phyloP scores from a whole-genome alignment of 371 early-diverging fungal species.

The Umbelopsis sp. region DNA sequence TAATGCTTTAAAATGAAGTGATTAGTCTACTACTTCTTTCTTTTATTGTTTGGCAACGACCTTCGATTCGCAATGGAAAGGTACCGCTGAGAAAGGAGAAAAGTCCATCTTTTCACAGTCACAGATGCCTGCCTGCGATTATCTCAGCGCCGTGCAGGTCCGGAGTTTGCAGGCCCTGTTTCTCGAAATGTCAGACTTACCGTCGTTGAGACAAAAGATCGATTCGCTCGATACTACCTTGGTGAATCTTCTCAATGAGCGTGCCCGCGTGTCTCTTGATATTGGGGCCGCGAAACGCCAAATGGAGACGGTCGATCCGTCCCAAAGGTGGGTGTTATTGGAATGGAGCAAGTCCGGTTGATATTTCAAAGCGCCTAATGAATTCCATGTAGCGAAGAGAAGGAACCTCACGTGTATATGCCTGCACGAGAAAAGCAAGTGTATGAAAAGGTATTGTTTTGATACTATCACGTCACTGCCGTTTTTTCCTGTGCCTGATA shows the following conservation, averaged over 20 bases:
- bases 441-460: constrained; percentile 57
- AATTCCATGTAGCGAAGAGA: constrained; percentile 14
- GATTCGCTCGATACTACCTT: constrained; percentile 80
- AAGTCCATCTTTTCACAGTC: too few relatives aligned
- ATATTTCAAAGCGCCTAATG: not conserved
- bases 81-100: too few relatives aligned
- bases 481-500: too few relatives aligned
- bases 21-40: too few relatives aligned
- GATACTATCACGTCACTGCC: too few relatives aligned
- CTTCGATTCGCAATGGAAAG: too few relatives aligned
- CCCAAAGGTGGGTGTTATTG: constrained; percentile 18
- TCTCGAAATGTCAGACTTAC: constrained; percentile 43
- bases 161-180: too few relatives aligned
- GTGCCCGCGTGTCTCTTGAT: constrained; percentile 84
- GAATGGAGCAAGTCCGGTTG: not conserved
- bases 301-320: constrained; percentile 26
- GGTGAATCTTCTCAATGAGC: constrained; percentile 81
- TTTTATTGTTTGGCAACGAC: too few relatives aligned
- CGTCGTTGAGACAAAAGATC: constrained; percentile 66
- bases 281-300: constrained; percentile 79
- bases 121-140: too few relatives aligned
- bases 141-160: too few relatives aligned
- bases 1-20: too few relatives aligned
- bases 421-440: constrained; percentile 70
- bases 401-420: constrained; percentile 58